Evolutionary conservation across 805 yeast genomes (phyloP).

Genomic region (Saturnispora diversa): DNA sequence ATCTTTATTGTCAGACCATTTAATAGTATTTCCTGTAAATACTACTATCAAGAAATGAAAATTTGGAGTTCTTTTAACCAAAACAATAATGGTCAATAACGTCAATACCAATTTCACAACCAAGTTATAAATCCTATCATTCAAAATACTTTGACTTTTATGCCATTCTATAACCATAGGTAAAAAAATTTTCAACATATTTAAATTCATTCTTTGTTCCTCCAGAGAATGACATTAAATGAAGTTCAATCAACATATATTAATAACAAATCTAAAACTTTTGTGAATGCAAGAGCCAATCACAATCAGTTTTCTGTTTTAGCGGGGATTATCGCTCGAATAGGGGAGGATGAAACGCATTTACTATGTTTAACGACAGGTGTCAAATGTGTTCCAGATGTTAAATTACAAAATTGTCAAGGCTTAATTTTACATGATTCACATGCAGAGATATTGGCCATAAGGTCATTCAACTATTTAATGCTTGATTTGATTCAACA

Average conservation of each 20-base stretch:
- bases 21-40: too few relatives aligned
- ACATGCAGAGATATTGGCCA: slow-evolving; percentile 79
- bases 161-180: too few relatives aligned
- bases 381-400: slow-evolving; percentile 66
- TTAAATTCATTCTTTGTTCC: too few relatives aligned
- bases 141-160: too few relatives aligned
- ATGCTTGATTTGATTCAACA: slow-evolving; percentile 41
- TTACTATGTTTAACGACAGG: slow-evolving; percentile 48
- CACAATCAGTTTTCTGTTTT: slow-evolving; percentile 82
- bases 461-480: slow-evolving; percentile 61
- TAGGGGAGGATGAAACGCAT: background rate
- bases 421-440: slow-evolving; percentile 76
- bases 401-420: slow-evolving; percentile 25
- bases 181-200: too few relatives aligned
- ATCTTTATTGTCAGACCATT: too few relatives aligned
- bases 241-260: slow-evolving; percentile 1
- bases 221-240: too few relatives aligned
- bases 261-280: background rate
- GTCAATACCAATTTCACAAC: too few relatives aligned
- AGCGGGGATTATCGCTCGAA: slow-evolving; percentile 51
- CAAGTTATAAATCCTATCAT: too few relatives aligned
- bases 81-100: too few relatives aligned
- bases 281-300: slow-evolving; percentile 33
- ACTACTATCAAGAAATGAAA: too few relatives aligned
- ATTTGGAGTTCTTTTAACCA: too few relatives aligned